Base-by-base conservation (phyloP, 2,329 filamentous ascomycete genomes). In the Aspergillus ochraceus region DNA sequence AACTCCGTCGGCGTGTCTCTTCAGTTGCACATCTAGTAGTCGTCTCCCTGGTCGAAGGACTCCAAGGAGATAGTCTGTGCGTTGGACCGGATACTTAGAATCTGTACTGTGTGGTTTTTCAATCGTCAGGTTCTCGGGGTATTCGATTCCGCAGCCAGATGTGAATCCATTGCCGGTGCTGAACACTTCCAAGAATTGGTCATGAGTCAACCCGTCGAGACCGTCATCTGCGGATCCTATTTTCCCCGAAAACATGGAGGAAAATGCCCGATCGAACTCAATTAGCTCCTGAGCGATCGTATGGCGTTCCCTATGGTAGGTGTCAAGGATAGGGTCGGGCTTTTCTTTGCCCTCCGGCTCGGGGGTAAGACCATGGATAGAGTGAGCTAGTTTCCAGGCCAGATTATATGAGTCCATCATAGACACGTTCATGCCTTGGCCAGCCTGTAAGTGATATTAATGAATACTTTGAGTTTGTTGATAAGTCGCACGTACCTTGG, bases 381-480 rank as follows among this genome's bases (percentile, higher is more conserved):
- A 70, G 52, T 74, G 71, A 24, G 67, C 70, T 6, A 79, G 64
- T 58, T 79, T 79, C 77, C 76, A 78, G 3, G 72, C 75, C 4
- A 79, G 66, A 32, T 79, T 79, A 68, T 74, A 72, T 0, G 70
- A 76, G 63, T 79, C 90, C 54, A 90, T 80, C 77, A 92, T 91
- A 3, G 88, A 89, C 0, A 89, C 90, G 70, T 92, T 92, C 90
- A 92, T 92, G 30, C 89, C 89, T 74, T 91, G 89, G 1, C 89
- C 89, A 32, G 89, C 89, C 79, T 78, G 20, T 47, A 24, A 10
- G 11, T 5, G 6, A 47, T 22, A 46, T 66, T 12, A 30, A 22
- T 3, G 17, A 47, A 26, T 22, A 24, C n/a, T 9, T 39, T n/a
- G n/a, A 5, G 9, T 20, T 46, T 30, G 55, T n/a, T 14, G 29